Percentiles rank a stretch among this genome's conserved stretches.
Conservation (phyloP, 352 stramenopile genomes). For the Globisporangium ultimum region DNA sequence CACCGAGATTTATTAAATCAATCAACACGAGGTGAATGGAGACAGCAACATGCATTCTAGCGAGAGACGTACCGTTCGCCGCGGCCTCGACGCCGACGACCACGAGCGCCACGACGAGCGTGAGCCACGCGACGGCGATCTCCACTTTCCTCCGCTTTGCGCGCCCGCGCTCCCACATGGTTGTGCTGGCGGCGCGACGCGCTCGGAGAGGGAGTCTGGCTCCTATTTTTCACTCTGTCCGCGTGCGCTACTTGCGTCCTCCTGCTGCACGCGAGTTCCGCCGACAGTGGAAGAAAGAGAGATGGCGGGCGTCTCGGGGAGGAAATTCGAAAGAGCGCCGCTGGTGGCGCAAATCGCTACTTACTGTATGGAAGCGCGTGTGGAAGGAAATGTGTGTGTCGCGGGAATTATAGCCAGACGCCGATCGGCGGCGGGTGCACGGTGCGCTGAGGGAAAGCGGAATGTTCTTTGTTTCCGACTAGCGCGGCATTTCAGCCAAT, state of each 20-base stretch:
- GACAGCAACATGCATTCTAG: too few species aligned
- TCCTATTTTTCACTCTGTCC: background rate
- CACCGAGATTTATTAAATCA: background rate
- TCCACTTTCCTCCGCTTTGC: slow-evolving; percentile 6
- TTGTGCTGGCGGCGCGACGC: background rate
- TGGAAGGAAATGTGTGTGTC: slow-evolving; percentile 2
- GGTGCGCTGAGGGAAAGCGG: too few species aligned
- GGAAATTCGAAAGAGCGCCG: background rate
- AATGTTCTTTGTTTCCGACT: slow-evolving; percentile 10
- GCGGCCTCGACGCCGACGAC: slow-evolving; percentile 6
- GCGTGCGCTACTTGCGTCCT: background rate
- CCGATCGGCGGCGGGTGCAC: background rate
- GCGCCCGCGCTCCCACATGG: slow-evolving; percentile 11
- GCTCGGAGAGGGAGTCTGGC: background rate
- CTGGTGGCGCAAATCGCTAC: background rate
- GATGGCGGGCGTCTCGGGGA: background rate
- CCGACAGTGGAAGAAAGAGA: background rate
- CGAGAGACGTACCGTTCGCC: slow-evolving; percentile 5
- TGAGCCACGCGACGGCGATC: slow-evolving; percentile 11
- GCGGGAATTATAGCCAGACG: slow-evolving; percentile 9
- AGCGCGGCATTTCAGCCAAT: background rate
- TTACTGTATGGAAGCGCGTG: background rate
- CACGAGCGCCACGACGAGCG: slow-evolving; percentile 13
- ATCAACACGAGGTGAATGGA: background rate
- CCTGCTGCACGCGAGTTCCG: background rate